Base-by-base conservation (phyloP, 495 filamentous ascomycete genomes). In the Penicillium chermesinum region DNA sequence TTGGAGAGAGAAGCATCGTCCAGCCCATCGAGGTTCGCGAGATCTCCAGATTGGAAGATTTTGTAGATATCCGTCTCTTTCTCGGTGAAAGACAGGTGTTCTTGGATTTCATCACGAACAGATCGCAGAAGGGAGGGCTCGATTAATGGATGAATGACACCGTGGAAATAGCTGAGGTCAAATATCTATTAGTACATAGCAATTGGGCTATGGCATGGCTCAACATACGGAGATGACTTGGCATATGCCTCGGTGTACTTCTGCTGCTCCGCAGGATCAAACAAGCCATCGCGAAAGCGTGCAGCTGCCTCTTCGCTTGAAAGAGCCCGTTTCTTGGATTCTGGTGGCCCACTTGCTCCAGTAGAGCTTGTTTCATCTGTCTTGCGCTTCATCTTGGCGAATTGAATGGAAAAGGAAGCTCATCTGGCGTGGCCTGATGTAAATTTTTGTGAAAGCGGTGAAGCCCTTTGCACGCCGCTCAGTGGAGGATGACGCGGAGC, bases 41-140 rank as follows among this genome's bases (percentile, higher is more conserved):
- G 77, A 63, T 99, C 93, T 45, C 93, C 93, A 21, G 91, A 96
- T 70, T 97, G 93, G 76, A 96, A 91, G 63, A 97, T 96, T 67
- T 93, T 95, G 76, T 99, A 99, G 69, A 99, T 97, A 67, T 99
- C 94, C 48, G 93, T 99, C 64, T 99, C 93, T 71, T 99, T 99
- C 53, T 90, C 91, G 39, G 93, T 95, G 71, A 98, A 98, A 61
- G 85, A 82, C 50, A 99, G 82, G 58, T 93, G 88, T 39, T 80
- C 74, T 66, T 86, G 82, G 63, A 97, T 90, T 73, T 99, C 93
- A 51, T 76, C 69, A 61, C 91, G 90, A 54, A 99, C 94, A 44
- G 80, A 72, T 57, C 88, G 90, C 41, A 99, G 80, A 10, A 99
- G 83, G 30, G 69, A 63, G 39, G 88, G 81, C 61, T 87, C 74